phyloP scores from a whole-genome alignment of 2,329 filamentous ascomycete genomes.

The Fusarium albosuccineum region DNA sequence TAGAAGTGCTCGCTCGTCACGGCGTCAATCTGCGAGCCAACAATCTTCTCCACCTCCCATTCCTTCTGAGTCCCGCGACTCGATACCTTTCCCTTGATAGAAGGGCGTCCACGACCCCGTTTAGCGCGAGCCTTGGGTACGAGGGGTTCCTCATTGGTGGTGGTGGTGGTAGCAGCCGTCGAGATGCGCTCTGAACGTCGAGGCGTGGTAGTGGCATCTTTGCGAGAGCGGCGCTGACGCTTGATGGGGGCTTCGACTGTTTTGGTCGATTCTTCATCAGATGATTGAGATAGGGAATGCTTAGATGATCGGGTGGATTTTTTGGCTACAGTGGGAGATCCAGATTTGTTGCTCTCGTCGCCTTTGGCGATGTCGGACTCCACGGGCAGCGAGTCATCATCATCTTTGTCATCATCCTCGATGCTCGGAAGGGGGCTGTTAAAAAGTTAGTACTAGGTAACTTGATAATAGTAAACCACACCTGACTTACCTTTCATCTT shows the following conservation, averaged over 20 bases:
- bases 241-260: constrained; percentile 17
- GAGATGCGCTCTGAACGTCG: constrained; percentile 35
- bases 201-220: background rate
- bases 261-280: background rate
- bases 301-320: background rate
- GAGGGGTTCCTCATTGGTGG: background rate
- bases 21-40: constrained; percentile 56
- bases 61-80: constrained; percentile 44
- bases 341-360: constrained; percentile 13
- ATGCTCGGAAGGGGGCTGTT: constrained; percentile 24
- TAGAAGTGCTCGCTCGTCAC: constrained; percentile 58
- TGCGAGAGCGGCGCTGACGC: constrained; percentile 13
- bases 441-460: background rate
- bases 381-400: background rate
- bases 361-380: constrained; percentile 20
- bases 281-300: constrained; percentile 5
- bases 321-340: background rate
- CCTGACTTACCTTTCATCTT: constrained; percentile 26
- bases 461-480: too few species aligned
- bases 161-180: background rate
- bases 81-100: constrained; percentile 24
- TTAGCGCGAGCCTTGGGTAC: background rate
- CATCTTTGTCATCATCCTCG: constrained; percentile 25
- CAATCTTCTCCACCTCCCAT: constrained; percentile 63
- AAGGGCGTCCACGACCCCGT: constrained; percentile 24